These are phyloP conservation scores for Phialocephala sp. DNA, from an alignment of 2,329 filamentous ascomycete species.

Conservation along the genomic window DNA sequence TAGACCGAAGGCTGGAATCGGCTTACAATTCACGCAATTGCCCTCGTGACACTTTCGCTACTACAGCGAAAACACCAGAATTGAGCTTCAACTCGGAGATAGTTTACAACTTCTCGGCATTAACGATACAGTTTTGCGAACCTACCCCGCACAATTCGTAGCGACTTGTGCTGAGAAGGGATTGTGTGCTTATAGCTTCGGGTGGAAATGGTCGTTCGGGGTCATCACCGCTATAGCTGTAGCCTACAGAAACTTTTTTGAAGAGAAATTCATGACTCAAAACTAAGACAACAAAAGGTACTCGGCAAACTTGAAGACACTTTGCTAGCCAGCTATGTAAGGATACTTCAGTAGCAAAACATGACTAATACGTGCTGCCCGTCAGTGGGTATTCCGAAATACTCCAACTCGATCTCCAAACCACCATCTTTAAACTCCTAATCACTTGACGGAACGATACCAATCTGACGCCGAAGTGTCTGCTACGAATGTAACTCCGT, in stretches of 20 bases:
- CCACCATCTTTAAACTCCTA: conserved; percentile 5
- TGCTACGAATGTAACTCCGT: neutral
- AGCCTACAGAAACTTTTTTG: neutral
- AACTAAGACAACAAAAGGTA: neutral
- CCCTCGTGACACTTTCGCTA: neutral
- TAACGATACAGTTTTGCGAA: neutral
- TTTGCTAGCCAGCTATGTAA: neutral
- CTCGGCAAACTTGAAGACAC: neutral
- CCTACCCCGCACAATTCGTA: neutral
- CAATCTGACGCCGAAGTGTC: neutral
- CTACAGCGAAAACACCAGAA: neutral
- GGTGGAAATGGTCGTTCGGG: neutral
- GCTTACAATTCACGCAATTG: neutral
- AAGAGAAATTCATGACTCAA: neutral
- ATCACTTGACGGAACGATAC: conserved; percentile 4
- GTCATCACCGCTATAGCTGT: neutral
- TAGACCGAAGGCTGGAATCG: conserved; percentile 1
- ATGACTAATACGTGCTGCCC: neutral
- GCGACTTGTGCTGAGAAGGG: neutral
- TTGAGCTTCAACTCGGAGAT: neutral
- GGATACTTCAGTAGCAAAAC: neutral
- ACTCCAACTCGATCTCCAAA: neutral
- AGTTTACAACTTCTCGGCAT: neutral
- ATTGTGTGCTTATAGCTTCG: neutral
- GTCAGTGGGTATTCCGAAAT: neutral